These are phyloP conservation scores for Coelastrella sp. DNA, from an alignment of 139 green algal species.

Conservation along the genomic window DNA sequence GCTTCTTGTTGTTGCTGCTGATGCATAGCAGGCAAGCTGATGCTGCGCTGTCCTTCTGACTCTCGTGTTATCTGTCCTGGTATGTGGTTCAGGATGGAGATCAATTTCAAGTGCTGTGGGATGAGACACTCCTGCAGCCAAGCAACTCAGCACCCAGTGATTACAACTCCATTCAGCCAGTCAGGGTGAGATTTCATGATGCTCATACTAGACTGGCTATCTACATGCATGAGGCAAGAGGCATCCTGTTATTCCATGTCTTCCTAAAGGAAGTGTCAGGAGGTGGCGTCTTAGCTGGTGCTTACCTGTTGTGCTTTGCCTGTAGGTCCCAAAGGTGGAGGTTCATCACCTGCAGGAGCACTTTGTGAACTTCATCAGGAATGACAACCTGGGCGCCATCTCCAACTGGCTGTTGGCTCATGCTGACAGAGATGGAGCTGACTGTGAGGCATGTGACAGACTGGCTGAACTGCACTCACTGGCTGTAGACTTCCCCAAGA, in stretches of 20 bases:
- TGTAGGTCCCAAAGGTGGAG: conserved; percentile 30
- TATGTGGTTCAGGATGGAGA: conserved; percentile 43
- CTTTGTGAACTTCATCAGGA: conserved; percentile 53
- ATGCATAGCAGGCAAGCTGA: no score
- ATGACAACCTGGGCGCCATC: conserved; percentile 57
- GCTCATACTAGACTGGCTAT: no score
- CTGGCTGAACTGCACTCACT: conserved; percentile 55
- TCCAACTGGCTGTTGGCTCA: conserved; percentile 50
- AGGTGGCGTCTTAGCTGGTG: no score
- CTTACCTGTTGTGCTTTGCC: not conserved
- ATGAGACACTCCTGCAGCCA: not conserved
- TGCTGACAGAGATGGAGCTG: conserved; percentile 38
- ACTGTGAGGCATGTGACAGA: conserved; percentile 33
- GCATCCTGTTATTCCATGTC: no score
- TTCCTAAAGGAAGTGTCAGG: no score
- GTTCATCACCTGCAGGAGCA: conserved; percentile 48
- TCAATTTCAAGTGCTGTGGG: conserved; percentile 27
- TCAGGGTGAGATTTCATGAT: not conserved
- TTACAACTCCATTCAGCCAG: conserved; percentile 32
- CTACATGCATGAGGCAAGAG: no score
- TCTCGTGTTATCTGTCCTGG: not conserved
- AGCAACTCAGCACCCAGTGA: conserved; percentile 46
- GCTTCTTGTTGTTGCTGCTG: no score
- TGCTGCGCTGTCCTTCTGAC: no score
- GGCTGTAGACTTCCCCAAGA: conserved; percentile 65